Evolutionary conservation across 1,139 yeast species (phyloP).

Genomic region (Suhomyces taliae): DNA sequence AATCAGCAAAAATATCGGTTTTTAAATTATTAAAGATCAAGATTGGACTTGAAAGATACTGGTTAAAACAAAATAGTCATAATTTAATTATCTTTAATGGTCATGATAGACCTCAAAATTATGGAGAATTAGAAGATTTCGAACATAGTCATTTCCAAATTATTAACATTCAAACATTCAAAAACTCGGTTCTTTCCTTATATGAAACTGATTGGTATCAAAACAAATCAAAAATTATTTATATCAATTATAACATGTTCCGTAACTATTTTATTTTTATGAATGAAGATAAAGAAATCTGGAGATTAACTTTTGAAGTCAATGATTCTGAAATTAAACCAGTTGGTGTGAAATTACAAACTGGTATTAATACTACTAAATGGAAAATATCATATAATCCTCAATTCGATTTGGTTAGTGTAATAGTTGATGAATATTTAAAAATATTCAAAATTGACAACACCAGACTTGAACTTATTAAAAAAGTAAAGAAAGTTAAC

Average conservation of each 20-base stretch:
- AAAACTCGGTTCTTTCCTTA: constrained; percentile 30
- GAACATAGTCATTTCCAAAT: constrained; percentile 27
- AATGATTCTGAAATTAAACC: constrained; percentile 6
- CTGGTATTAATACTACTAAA: neutral
- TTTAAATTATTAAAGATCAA: constrained; percentile 38
- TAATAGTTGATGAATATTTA: constrained; percentile 13
- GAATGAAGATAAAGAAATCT: constrained; percentile 30
- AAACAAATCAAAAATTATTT: constrained; percentile 19
- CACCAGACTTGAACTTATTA: constrained; percentile 13
- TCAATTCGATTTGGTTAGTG: constrained; percentile 22
- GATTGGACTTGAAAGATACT: constrained; percentile 32
- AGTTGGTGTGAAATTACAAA: constrained; percentile 3
- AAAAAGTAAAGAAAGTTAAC: constrained; percentile 10
- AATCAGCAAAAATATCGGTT: constrained; percentile 30
- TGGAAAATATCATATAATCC: constrained; percentile 26
- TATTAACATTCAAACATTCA: constrained; percentile 34
- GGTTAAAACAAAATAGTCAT: constrained; percentile 45
- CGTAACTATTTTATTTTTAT: constrained; percentile 33
- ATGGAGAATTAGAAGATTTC: constrained; percentile 5
- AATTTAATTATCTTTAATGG: constrained; percentile 35
- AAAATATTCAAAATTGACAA: constrained; percentile 17
- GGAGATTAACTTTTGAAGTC: constrained; percentile 25
- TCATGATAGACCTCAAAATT: constrained; percentile 10
- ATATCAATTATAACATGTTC: constrained; percentile 27
- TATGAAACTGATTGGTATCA: constrained; percentile 34